These are phyloP conservation scores for Niveomyces coronatus DNA, from an alignment of 2,329 filamentous ascomycete genomes.

Conservation along the genomic window DNA sequence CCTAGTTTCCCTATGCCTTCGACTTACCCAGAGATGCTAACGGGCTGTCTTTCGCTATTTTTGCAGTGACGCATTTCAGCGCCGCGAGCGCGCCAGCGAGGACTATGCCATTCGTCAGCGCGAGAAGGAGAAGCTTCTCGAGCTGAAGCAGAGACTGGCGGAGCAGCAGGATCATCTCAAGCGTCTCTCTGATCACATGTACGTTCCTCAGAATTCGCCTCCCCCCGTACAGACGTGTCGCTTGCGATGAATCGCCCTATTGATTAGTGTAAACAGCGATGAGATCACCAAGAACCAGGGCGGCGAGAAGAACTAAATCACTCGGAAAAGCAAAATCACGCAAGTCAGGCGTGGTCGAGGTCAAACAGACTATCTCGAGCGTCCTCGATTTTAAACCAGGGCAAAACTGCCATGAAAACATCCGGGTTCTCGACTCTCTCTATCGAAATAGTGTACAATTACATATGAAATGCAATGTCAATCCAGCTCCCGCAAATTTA, in stretches of 20 bases:
- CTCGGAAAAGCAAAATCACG: background rate
- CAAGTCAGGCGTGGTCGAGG: background rate
- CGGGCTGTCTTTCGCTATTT: no score
- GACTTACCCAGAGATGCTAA: no score
- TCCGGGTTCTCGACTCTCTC: conserved; percentile 13
- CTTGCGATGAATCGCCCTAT: no score
- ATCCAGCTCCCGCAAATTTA: conserved; percentile 10
- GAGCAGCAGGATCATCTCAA: conserved; percentile 77
- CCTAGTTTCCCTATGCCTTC: background rate
- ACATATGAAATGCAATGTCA: conserved; percentile 16
- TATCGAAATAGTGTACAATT: conserved; percentile 32
- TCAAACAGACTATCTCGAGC: no score
- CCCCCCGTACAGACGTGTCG: no score
- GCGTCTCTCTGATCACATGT: conserved; percentile 83
- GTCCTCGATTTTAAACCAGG: background rate
- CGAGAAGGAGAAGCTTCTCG: conserved; percentile 80
- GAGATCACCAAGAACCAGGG: conserved; percentile 64
- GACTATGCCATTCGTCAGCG: conserved; percentile 75
- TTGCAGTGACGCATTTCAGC: conserved; percentile 84
- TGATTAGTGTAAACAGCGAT: no score
- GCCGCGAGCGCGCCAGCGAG: conserved; percentile 81
- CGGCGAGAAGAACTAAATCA: conserved; percentile 51
- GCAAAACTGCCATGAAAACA: background rate
- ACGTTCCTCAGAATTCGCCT: conserved; percentile 21
- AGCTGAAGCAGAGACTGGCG: conserved; percentile 61